Evolutionary conservation across 129 eudicot genomes (phyloP), one percentile per base, ranked within the genome.

Genomic region (Flaveria robusta): DNA sequence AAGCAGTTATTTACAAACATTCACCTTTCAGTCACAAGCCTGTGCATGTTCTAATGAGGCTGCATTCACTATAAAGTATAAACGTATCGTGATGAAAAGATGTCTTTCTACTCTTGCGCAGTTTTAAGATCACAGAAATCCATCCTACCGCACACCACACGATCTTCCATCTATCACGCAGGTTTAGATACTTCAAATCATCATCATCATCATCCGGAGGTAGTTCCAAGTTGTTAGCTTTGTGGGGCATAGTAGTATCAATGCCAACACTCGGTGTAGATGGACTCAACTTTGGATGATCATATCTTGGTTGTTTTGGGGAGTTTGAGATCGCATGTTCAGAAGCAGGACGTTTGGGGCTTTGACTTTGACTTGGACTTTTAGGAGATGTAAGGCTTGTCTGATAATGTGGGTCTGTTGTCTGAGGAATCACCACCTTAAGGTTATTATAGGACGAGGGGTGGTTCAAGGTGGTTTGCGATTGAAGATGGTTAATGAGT

Each of bases 281-380:
- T 22, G 71, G 82, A 71, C 66, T 50, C 27, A 26, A 23, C 65
- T 23, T 68, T 10, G 15, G 56, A 15, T 71, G 66, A 23, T 71
- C 43, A 51, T 79, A 54, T 71, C 78, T 41, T 1, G 68, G 73
- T 50, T 72, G 74, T 42, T 79, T 79, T 0, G 78, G 78, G 67
- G 78, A 71, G 31, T 71, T 71, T 79, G 83, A 71, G 68, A 51
- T 10, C 7, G 45, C 11, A 2, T 72, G 78, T 72, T 72, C 83
- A 23, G 31, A n/a, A 37, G 78, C 78, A n/a, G 83, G 72, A 49
- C 78, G 78, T 50, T 79, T 79, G 55, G 73, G 83, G 34, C 78
- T 79, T 50, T 62, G 78, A 71, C 66, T 60, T 69, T 70, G 82
- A 78, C 34, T 29, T 34, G 4, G 39, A 34, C 82, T 23, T 3